These are phyloP conservation scores for Grifola frondosa DNA, from an alignment of 1,284 basidiomycete species.

Conservation along the genomic window DNA sequence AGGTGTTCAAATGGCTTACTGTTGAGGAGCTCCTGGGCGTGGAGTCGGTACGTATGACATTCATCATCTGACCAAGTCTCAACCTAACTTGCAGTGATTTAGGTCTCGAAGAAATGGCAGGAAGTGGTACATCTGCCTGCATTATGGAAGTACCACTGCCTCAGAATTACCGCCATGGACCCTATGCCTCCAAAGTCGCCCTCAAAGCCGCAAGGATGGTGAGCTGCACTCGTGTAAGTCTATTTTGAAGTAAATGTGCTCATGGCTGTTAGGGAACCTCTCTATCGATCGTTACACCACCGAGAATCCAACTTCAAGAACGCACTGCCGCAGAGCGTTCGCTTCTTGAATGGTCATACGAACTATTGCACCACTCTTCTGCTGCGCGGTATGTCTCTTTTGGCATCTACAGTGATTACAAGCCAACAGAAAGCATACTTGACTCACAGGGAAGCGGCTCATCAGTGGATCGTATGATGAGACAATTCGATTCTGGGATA, in stretches of 20 bases:
- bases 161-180: constrained; percentile 73
- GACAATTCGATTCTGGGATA: constrained; percentile 87
- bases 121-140: constrained; percentile 66
- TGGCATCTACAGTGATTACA: no score
- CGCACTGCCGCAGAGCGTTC: constrained; percentile 73
- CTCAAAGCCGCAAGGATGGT: constrained; percentile 70
- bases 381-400: constrained; percentile 59
- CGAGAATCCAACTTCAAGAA: constrained; percentile 84
- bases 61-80: not conserved
- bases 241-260: not conserved
- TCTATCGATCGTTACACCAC: constrained; percentile 82
- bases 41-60: constrained; percentile 44
- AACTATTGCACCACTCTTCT: constrained; percentile 87
- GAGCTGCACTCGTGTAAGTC: constrained; percentile 15
- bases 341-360: constrained; percentile 81
- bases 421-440: no score
- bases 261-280: constrained; percentile 52
- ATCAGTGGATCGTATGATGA: constrained; percentile 92
- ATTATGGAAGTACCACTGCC: constrained; percentile 77
- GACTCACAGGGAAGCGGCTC: constrained; percentile 57
- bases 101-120: constrained; percentile 81
- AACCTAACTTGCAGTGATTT: constrained; percentile 2
- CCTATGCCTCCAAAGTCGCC: constrained; percentile 67
- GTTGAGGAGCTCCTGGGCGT: constrained; percentile 65
- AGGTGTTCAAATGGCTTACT: constrained; percentile 64